A percentile compares a stretch with the other conserved stretches of the same genome.
Evolutionary conservation across 495 filamentous ascomycete species (phyloP).

Genomic region (Tuber brumale): DNA sequence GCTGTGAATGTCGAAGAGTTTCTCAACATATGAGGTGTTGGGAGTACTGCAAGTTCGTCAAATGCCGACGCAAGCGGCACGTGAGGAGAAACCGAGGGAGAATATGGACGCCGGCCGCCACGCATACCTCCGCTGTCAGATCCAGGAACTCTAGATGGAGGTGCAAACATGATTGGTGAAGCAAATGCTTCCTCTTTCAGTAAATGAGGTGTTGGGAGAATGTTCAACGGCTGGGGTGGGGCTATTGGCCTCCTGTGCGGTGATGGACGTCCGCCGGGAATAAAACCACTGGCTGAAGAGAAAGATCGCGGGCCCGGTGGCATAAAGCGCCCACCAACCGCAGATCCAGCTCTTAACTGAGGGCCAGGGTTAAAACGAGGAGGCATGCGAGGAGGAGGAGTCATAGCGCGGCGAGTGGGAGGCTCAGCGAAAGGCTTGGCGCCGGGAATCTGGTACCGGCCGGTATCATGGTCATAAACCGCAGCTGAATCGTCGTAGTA

Average conservation of each 20-base stretch:
- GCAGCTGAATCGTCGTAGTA: conserved; percentile 49
- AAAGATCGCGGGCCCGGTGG: conserved; percentile 47
- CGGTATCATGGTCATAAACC: conserved; percentile 66
- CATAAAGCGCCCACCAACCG: conserved; percentile 46
- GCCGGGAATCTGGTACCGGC: conserved; percentile 63
- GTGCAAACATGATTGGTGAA: conserved; percentile 78
- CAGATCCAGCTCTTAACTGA: conserved; percentile 48
- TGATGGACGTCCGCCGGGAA: conserved; percentile 44
- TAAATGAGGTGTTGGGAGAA: conserved; percentile 78
- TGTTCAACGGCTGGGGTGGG: conserved; percentile 64
- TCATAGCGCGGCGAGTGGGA: conserved; percentile 87
- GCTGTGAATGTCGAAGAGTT: conserved; percentile 85
- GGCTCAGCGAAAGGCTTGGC: conserved; percentile 69
- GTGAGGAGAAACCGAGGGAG: conserved; percentile 60
- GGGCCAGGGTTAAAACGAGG: conserved; percentile 57
- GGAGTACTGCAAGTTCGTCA: conserved; percentile 76
- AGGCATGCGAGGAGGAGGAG: conserved; percentile 75
- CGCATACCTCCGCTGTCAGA: conserved; percentile 76
- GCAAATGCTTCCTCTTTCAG: conserved; percentile 77
- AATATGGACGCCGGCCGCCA: conserved; percentile 68
- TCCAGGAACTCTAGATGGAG: conserved; percentile 60
- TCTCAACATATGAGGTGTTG: conserved; percentile 79
- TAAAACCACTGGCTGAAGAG: conserved; percentile 38
- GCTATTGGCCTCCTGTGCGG: conserved; percentile 58
- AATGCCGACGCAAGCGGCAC: conserved; percentile 73